Conservation (phyloP, 305 asterid genomes). For the Solanum hybrid region DNA sequence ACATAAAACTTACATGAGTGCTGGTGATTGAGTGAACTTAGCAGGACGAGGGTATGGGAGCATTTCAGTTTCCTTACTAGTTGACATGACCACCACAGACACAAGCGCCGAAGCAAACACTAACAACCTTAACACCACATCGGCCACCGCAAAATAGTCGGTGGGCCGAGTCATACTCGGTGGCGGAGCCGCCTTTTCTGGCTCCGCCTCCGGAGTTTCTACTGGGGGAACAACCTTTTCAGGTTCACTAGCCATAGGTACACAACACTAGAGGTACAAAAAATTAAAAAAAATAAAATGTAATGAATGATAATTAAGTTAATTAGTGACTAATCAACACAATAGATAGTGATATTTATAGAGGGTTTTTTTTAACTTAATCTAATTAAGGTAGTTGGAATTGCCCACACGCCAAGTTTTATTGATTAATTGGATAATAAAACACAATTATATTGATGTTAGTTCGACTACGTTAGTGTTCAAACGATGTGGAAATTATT, state of each 20-base stretch:
- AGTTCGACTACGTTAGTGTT: neutral
- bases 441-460: neutral
- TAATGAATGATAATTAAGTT: neutral
- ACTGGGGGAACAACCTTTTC: conserved; percentile 9
- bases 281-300: conserved; percentile 10
- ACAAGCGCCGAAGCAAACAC: conserved; percentile 43
- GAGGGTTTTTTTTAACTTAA: neutral
- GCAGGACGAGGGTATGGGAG: conserved; percentile 22
- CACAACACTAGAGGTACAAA: conserved; percentile 23
- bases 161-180: neutral
- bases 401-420: conserved; percentile 31
- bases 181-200: conserved; percentile 13
- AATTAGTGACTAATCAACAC: neutral
- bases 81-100: conserved; percentile 51
- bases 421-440: neutral
- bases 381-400: conserved; percentile 11
- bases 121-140: conserved; percentile 48
- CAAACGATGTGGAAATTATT: neutral
- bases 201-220: neutral
- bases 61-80: conserved; percentile 37
- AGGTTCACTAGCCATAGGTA: conserved; percentile 11
- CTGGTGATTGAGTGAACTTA: conserved; percentile 50
- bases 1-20: conserved; percentile 46
- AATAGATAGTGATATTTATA: neutral
- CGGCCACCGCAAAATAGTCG: conserved; percentile 21